Conservation (phyloP, 768 basidiomycete genomes). For the Tylopilus rubrobrunneus region DNA sequence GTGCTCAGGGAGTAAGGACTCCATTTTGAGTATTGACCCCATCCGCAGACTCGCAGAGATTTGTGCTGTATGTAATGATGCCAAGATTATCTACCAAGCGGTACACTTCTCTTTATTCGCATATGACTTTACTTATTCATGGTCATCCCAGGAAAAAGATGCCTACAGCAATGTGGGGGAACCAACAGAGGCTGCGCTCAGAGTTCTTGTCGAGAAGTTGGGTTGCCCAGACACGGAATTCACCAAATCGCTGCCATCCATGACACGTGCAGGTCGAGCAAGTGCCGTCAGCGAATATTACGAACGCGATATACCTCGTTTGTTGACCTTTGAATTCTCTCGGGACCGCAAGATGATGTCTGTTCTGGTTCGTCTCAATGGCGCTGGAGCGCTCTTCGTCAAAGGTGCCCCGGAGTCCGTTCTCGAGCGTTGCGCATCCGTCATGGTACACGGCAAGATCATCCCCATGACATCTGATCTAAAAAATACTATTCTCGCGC, state of each 20-base stretch:
- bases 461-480: conserved; percentile 64
- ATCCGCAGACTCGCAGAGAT: conserved; percentile 88
- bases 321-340: conserved; percentile 96
- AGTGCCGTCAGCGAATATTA: conserved; percentile 84
- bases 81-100: conserved; percentile 79
- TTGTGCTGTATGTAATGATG: conserved; percentile 90
- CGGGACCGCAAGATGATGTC: conserved; percentile 99
- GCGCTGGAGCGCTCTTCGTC: conserved; percentile 76
- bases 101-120: conserved; percentile 39
- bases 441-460: conserved; percentile 58
- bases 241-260: conserved; percentile 49
- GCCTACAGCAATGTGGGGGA: conserved; percentile 85
- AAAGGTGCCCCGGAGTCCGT: conserved; percentile 98
- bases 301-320: conserved; percentile 68
- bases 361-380: conserved; percentile 73
- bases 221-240: conserved; percentile 64
- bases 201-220: conserved; percentile 93
- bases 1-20: conserved; percentile 58
- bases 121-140: not conserved
- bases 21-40: conserved; percentile 62
- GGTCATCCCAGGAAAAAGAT: conserved; percentile 61
- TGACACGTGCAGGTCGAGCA: conserved; percentile 61
- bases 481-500: conserved; percentile 56
- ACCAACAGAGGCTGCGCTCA: conserved; percentile 95
- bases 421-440: conserved; percentile 80